Conservation (phyloP, 2,329 filamentous ascomycete species). For the Alternaria sp. region DNA sequence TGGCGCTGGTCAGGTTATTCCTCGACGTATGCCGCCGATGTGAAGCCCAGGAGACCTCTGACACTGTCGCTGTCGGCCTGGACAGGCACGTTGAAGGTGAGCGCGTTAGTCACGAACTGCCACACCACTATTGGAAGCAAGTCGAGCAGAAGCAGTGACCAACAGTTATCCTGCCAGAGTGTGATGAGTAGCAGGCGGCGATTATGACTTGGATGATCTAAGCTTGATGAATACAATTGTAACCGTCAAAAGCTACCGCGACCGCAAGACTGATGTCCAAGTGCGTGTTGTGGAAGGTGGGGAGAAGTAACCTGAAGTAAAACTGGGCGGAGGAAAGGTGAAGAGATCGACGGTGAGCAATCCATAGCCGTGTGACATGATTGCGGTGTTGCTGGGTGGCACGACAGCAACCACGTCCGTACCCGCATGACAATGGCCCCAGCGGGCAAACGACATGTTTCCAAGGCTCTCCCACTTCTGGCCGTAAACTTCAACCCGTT, state of each 20-base stretch:
- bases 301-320: background rate
- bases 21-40: no score
- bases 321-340: background rate
- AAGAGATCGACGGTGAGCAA: background rate
- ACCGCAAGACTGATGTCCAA: background rate
- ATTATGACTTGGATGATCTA: background rate
- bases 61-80: no score
- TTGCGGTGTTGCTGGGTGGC: background rate
- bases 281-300: background rate
- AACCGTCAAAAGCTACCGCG: background rate
- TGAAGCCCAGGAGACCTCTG: no score
- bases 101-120: background rate
- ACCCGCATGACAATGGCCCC: background rate
- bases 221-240: background rate
- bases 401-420: background rate
- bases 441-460: background rate
- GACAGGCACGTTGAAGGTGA: no score
- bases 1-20: no score
- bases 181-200: background rate
- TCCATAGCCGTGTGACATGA: background rate
- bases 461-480: background rate
- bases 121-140: background rate
- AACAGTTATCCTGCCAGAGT: background rate
- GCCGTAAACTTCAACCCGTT: background rate
- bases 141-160: background rate